Percentiles rank a stretch among this genome's conserved stretches.
phyloP scores from a whole-genome alignment of 2,329 filamentous ascomycete genomes.

The Alternaria triticina region DNA sequence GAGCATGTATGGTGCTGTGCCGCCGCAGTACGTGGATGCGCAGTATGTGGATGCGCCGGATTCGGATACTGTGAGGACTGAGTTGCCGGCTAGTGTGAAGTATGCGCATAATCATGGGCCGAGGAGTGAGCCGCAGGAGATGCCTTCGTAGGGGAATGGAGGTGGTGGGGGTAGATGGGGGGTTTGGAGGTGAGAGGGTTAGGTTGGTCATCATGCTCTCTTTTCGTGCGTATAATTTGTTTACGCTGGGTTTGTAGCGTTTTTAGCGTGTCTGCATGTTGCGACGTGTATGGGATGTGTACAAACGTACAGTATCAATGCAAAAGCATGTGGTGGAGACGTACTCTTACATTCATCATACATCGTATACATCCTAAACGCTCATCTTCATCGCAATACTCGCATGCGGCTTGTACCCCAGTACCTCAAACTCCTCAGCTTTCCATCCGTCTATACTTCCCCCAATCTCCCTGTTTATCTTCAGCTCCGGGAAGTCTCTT shows the following conservation, averaged over 20 bases:
- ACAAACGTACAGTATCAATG: neutral
- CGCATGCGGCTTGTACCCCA: constrained; percentile 90
- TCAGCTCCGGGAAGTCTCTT: constrained; percentile 77
- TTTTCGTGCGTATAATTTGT: too few species aligned
- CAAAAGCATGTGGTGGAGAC: neutral
- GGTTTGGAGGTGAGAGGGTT: neutral
- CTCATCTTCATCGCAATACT: constrained; percentile 99
- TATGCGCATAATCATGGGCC: constrained; percentile 19
- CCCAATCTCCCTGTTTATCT: constrained; percentile 70
- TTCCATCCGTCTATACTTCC: constrained; percentile 90
- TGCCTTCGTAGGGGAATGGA: neutral
- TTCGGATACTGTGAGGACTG: constrained; percentile 12
- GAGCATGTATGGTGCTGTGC: constrained; percentile 1
- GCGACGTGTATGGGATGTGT: rapidly evolving
- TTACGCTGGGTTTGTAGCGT: neutral
- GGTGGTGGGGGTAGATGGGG: neutral
- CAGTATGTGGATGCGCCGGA: neutral
- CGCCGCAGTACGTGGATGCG: constrained; percentile 8
- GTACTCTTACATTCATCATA: neutral
- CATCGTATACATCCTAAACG: constrained; percentile 59
- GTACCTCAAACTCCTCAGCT: constrained; percentile 83
- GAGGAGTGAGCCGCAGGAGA: constrained; percentile 2
- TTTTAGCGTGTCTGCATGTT: neutral
- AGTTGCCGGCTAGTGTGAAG: constrained; percentile 24
- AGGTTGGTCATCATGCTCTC: neutral